phyloP scores from a whole-genome alignment of 306 rosid species.

The Lathyrus sativus region DNA sequence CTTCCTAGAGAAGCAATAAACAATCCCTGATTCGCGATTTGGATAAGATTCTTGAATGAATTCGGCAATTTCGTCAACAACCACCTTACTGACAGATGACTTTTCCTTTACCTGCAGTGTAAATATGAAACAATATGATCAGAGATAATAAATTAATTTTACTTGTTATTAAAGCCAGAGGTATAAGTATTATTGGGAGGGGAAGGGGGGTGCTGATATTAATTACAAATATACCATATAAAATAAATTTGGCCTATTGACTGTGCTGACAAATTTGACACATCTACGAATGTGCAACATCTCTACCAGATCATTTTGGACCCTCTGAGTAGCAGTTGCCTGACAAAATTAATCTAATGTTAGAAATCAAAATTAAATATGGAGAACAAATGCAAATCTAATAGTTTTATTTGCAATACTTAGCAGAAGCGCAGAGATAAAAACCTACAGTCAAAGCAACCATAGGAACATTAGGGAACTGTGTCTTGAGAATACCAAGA shows the following conservation, averaged over 20 bases:
- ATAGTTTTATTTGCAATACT: slow-evolving; percentile 20
- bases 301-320: slow-evolving; percentile 86
- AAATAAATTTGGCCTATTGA: slow-evolving; percentile 88
- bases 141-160: slow-evolving; percentile 12
- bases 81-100: slow-evolving; percentile 82
- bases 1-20: slow-evolving; percentile 93
- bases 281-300: slow-evolving; percentile 89
- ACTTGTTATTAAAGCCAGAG: slow-evolving; percentile 24
- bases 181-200: background rate
- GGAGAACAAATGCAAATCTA: slow-evolving; percentile 25
- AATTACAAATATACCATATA: slow-evolving; percentile 61
- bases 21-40: slow-evolving; percentile 81
- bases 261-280: slow-evolving; percentile 92
- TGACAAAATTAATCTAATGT: slow-evolving; percentile 37
- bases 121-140: slow-evolving; percentile 27
- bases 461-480: slow-evolving; percentile 84
- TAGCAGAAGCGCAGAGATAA: slow-evolving; percentile 17
- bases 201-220: background rate
- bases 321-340: slow-evolving; percentile 99
- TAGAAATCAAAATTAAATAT: slow-evolving; percentile 23
- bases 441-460: slow-evolving; percentile 85
- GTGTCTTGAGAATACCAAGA: slow-evolving; percentile 94
- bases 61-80: slow-evolving; percentile 74
- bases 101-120: slow-evolving; percentile 73
- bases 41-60: slow-evolving; percentile 76